Evolutionary conservation across 164 flowering plant genomes (phyloP).

Genomic region (Platanus orientalis): DNA sequence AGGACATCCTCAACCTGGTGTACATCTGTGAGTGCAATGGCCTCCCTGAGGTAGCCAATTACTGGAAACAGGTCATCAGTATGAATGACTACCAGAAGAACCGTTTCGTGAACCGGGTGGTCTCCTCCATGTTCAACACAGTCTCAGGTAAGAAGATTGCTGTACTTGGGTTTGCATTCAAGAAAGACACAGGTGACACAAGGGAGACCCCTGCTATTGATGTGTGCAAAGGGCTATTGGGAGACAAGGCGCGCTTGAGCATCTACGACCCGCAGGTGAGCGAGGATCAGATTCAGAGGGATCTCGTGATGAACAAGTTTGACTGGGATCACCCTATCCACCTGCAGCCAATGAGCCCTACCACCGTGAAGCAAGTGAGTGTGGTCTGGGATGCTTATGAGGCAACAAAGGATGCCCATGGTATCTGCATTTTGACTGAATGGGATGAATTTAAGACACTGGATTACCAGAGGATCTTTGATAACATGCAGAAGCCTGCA

Average conservation of each 20-base stretch:
- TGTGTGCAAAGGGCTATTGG: constrained; percentile 30
- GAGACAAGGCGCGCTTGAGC: constrained; percentile 52
- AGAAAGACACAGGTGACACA: constrained; percentile 23
- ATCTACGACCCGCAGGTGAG: constrained; percentile 67
- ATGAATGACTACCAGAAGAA: constrained; percentile 24
- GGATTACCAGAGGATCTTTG: constrained; percentile 50
- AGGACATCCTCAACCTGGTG: constrained; percentile 23
- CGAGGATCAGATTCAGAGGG: constrained; percentile 59
- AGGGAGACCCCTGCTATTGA: constrained; percentile 22
- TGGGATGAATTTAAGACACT: constrained; percentile 67
- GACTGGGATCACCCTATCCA: constrained; percentile 66
- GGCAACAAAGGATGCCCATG: constrained; percentile 64
- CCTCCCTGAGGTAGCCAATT: constrained; percentile 20
- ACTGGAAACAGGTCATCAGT: constrained; percentile 20
- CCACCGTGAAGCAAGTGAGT: constrained; percentile 34
- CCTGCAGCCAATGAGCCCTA: constrained; percentile 43
- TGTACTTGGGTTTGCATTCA: constrained; percentile 21
- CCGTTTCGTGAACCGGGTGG: constrained; percentile 22
- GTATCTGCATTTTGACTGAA: constrained; percentile 61
- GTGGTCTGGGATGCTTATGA: constrained; percentile 48
- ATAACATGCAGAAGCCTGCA: constrained; percentile 68
- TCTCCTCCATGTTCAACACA: constrained; percentile 25
- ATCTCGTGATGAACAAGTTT: constrained; percentile 50
- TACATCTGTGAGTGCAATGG: constrained; percentile 29
- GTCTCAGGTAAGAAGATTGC: constrained; percentile 27